Evolutionary conservation across 805 yeast species (phyloP).

Genomic region (Candida sanyiensis): DNA sequence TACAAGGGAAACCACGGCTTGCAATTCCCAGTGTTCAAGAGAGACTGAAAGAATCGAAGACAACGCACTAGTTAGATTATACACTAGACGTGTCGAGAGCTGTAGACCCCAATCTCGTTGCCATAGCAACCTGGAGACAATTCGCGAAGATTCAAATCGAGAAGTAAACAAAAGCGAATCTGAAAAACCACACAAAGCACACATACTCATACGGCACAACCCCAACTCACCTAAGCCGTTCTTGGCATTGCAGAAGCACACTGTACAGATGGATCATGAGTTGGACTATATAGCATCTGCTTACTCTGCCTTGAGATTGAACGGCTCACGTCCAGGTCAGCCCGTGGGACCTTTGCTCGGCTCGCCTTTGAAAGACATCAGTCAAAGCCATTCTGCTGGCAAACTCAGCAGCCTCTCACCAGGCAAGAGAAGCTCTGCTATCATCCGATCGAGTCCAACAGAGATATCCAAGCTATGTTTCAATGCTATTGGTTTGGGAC

Average conservation of each 20-base stretch:
- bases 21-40: slow-evolving; percentile 23
- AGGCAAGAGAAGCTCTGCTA: slow-evolving; percentile 10
- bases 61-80: too few relatives aligned
- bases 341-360: neutral
- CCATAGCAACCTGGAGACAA: neutral
- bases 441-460: slow-evolving; percentile 11
- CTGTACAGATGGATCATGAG: slow-evolving; percentile 16
- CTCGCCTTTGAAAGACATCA: slow-evolving; percentile 20
- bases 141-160: neutral
- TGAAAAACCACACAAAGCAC: slow-evolving; percentile 1
- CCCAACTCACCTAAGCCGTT: too few relatives aligned
- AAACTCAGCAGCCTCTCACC: slow-evolving; percentile 12
- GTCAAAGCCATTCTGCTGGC: slow-evolving; percentile 21
- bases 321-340: slow-evolving; percentile 1
- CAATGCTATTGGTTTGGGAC: slow-evolving; percentile 21
- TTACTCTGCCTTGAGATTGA: slow-evolving; percentile 20
- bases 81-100: too few relatives aligned
- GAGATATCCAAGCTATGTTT: slow-evolving; percentile 20
- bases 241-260: neutral
- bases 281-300: slow-evolving; percentile 23
- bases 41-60: slow-evolving; percentile 6
- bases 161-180: neutral
- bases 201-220: too few relatives aligned
- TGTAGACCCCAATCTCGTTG: neutral
- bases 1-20: slow-evolving; percentile 56